Conservation (phyloP, 176 grass and related monocot genomes). For the Cenchrus fungigraminus region DNA sequence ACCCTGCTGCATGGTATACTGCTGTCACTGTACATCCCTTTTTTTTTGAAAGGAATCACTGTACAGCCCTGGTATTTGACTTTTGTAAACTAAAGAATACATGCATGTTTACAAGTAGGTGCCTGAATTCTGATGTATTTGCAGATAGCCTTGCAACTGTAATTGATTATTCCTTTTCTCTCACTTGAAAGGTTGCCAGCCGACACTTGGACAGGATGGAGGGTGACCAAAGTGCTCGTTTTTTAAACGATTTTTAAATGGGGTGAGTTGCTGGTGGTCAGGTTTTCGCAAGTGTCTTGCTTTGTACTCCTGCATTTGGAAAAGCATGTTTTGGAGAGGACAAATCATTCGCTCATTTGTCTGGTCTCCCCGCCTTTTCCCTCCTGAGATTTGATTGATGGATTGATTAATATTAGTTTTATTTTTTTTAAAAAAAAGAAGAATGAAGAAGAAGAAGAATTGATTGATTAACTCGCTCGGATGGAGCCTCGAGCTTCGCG, state of each 20-base stretch:
- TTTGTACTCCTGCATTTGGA: constrained; percentile 35
- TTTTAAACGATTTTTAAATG: constrained; percentile 6
- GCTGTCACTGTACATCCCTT: not conserved
- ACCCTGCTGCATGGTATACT: constrained; percentile 11
- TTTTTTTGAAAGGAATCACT: not conserved
- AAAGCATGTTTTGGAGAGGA: constrained; percentile 27
- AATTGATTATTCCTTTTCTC: not conserved
- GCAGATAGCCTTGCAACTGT: not conserved
- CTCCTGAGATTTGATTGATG: constrained; percentile 24
- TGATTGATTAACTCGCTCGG: constrained; percentile 29
- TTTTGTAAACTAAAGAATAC: constrained; percentile 32
- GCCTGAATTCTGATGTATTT: not conserved
- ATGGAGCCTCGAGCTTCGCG: constrained; percentile 8
- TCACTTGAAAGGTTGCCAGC: constrained; percentile 14
- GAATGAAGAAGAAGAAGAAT: not conserved
- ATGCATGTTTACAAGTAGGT: not conserved
- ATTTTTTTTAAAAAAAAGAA: not conserved
- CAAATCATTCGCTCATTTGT: constrained; percentile 38
- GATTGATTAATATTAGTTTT: not conserved
- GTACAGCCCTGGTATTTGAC: constrained; percentile 46
- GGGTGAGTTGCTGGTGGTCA: not conserved
- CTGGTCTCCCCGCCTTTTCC: not conserved
- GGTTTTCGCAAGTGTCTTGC: constrained; percentile 45
- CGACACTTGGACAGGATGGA: constrained; percentile 47
- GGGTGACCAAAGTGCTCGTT: constrained; percentile 38